These are phyloP conservation scores for Phlegmacium glaucopus DNA, from an alignment of 768 basidiomycete species.

Conservation along the genomic window DNA sequence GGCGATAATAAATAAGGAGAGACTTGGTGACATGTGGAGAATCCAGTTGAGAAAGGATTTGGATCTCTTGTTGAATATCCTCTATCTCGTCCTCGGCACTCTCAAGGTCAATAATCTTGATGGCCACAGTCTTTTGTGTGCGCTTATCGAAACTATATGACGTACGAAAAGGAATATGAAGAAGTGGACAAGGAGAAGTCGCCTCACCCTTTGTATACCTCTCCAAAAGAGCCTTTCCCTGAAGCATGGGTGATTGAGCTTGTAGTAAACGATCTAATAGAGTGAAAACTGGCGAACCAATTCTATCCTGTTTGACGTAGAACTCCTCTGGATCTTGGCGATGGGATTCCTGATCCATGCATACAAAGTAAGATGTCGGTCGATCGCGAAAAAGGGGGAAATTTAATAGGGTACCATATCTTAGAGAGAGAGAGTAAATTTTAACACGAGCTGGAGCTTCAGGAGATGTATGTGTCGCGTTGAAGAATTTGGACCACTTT, in stretches of 20 bases:
- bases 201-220: constrained; percentile 95
- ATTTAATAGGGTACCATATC: constrained; percentile 22
- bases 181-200: constrained; percentile 5
- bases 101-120: constrained; percentile 99
- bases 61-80: constrained; percentile 98
- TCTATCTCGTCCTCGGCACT: constrained; percentile 99
- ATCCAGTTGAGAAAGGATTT: constrained; percentile 95
- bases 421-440: constrained; percentile 5
- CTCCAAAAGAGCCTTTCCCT: constrained; percentile 99
- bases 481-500: constrained; percentile 7
- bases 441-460: constrained; percentile 6
- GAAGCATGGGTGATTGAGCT: constrained; percentile 6
- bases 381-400: constrained; percentile 10
- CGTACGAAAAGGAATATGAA: constrained; percentile 13
- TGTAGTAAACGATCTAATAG: constrained; percentile 2
- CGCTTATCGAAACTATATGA: constrained; percentile 82
- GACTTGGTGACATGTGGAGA: constrained; percentile 95
- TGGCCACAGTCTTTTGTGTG: constrained; percentile 95
- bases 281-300: constrained; percentile 52
- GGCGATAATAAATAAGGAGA: constrained; percentile 25
- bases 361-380: constrained; percentile 19
- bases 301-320: constrained; percentile 96
- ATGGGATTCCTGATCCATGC: constrained; percentile 50
- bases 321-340: constrained; percentile 93
- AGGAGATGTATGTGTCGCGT: constrained; percentile 22